Conservation (phyloP, 177 flowering plant genomes). For the Tripterygium wilfordii region DNA sequence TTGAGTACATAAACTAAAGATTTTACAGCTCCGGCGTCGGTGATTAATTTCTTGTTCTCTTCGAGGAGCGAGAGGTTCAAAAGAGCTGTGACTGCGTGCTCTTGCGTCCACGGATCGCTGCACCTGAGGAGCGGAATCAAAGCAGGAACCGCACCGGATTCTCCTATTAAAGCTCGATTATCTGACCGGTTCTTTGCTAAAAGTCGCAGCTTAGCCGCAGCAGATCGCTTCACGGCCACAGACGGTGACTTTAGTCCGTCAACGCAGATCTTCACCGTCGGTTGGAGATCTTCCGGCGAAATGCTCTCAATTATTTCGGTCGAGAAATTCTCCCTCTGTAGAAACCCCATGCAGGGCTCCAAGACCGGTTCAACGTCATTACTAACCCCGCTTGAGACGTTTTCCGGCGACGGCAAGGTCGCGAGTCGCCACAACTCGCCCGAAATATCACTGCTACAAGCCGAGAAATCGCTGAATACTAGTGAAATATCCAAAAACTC, state of each 20-base stretch:
- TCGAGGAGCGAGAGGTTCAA: slow-evolving; percentile 82
- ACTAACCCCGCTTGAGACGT: slow-evolving; percentile 1
- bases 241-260: slow-evolving; percentile 63
- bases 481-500: slow-evolving; percentile 60
- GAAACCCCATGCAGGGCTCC: slow-evolving; percentile 55
- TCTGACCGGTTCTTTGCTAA: slow-evolving; percentile 87
- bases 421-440: slow-evolving; percentile 87
- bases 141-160: slow-evolving; percentile 79
- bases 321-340: slow-evolving; percentile 54
- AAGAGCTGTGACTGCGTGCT: slow-evolving; percentile 88
- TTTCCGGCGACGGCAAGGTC: slow-evolving; percentile 39
- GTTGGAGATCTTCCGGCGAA: slow-evolving; percentile 75
- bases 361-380: slow-evolving; percentile 22
- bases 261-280: slow-evolving; percentile 66
- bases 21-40: slow-evolving; percentile 63
- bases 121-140: slow-evolving; percentile 66
- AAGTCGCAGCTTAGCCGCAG: slow-evolving; percentile 79
- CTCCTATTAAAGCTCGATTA: slow-evolving; percentile 80
- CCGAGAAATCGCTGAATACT: slow-evolving; percentile 75
- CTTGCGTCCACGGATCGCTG: slow-evolving; percentile 86
- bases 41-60: slow-evolving; percentile 42
- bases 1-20: slow-evolving; percentile 77
- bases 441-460: slow-evolving; percentile 86
- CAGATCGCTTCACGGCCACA: slow-evolving; percentile 54
- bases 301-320: slow-evolving; percentile 72